Percentiles rank a stretch among this genome's conserved stretches.
Evolutionary conservation across 2,329 filamentous ascomycete genomes (phyloP).

Genomic region (Exophiala alcalophila): DNA sequence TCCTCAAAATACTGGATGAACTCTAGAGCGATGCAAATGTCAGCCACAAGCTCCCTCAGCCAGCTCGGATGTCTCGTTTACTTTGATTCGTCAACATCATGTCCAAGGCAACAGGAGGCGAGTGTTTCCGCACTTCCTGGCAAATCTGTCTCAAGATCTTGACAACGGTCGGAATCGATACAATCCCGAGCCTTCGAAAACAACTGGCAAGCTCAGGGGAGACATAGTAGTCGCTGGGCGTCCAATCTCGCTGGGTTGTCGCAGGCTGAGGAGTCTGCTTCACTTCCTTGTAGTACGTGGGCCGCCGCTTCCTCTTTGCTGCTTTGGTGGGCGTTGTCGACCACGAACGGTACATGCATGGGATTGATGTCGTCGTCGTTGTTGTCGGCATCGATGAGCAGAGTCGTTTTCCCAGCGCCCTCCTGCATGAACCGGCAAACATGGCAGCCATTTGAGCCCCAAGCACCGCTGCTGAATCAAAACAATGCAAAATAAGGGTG

Average conservation of each 20-base stretch:
- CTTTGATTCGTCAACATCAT: slow-evolving; percentile 6
- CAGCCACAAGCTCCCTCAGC: not conserved
- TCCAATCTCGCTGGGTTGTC: not conserved
- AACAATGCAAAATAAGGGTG: too few relatives aligned
- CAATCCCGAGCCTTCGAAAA: slow-evolving; percentile 12
- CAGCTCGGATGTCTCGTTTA: too few relatives aligned
- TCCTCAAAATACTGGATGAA: slow-evolving; percentile 13
- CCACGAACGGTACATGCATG: not conserved
- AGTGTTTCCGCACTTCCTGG: slow-evolving; percentile 4
- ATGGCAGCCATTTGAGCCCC: too few relatives aligned
- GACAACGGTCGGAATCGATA: slow-evolving; percentile 8
- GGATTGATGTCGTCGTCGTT: too few relatives aligned
- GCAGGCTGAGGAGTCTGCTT: not conserved
- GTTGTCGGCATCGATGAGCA: not conserved
- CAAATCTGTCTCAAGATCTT: slow-evolving; percentile 9
- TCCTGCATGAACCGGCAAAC: slow-evolving; percentile 1
- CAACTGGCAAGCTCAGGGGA: slow-evolving; percentile 10
- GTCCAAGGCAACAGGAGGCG: slow-evolving; percentile 5
- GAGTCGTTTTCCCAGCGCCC: not conserved
- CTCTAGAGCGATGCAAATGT: not conserved
- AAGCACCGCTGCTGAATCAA: too few relatives aligned
- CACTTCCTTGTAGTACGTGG: slow-evolving; percentile 7
- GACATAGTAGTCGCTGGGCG: slow-evolving; percentile 7
- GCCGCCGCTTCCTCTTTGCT: not conserved
- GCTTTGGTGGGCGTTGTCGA: slow-evolving; percentile 1